These are phyloP conservation scores for Deuterostichococcus epilithicus DNA, from an alignment of 139 green algal genomes.

Conservation along the genomic window DNA sequence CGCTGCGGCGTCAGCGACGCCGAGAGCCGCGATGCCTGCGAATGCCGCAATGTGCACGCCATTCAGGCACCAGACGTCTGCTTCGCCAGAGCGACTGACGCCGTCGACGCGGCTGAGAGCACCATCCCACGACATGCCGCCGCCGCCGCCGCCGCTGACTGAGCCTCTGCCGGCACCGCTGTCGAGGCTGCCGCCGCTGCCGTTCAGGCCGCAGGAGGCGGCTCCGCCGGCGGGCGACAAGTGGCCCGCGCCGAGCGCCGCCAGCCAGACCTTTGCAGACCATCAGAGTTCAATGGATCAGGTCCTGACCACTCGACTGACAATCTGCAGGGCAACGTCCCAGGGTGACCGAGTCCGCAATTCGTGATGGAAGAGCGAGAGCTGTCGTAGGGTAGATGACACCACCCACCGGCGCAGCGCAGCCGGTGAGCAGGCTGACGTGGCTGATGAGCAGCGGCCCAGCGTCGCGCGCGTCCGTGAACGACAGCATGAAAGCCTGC, in stretches of 20 bases:
- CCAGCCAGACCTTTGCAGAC: too few relatives aligned
- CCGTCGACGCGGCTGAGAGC: too few relatives aligned
- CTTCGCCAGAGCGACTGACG: neutral
- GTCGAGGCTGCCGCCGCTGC: neutral
- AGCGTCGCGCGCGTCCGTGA: constrained; percentile 64
- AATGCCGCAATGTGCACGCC: constrained; percentile 20
- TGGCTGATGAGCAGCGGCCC: constrained; percentile 65
- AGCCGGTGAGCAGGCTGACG: constrained; percentile 72
- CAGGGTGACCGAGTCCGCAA: too few relatives aligned
- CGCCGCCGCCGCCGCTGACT: too few relatives aligned
- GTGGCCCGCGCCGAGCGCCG: neutral
- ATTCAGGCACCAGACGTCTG: neutral
- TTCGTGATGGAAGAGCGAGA: too few relatives aligned
- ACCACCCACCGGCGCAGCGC: constrained; percentile 70
- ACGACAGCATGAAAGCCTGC: constrained; percentile 59
- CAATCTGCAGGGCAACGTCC: too few relatives aligned
- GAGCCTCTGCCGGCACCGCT: too few relatives aligned
- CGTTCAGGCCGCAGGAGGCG: neutral
- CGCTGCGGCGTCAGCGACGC: constrained; percentile 44
- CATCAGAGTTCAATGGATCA: too few relatives aligned
- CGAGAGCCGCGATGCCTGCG: constrained; percentile 60
- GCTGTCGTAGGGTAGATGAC: constrained; percentile 40
- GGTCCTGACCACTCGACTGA: too few relatives aligned
- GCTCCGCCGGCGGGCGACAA: neutral
- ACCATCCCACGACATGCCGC: too few relatives aligned